Conservation (phyloP, 2,329 filamentous ascomycete genomes). For the Pseudogymnoascus sp. region DNA sequence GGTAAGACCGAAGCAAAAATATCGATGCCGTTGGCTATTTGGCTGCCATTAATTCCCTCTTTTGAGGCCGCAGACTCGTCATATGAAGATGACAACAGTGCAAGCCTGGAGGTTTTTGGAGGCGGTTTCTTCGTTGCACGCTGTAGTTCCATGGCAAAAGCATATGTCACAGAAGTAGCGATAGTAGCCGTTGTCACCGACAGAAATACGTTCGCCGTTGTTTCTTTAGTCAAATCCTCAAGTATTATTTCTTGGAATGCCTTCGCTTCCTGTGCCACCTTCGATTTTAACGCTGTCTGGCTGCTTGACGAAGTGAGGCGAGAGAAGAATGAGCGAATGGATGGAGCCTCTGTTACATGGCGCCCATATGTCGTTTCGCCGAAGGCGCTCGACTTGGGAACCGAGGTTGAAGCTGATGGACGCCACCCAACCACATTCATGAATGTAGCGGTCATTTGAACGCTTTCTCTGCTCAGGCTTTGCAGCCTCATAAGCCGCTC, state of each 20-base stretch:
- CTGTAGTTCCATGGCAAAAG: slow-evolving; percentile 78
- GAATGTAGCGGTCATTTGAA: slow-evolving; percentile 85
- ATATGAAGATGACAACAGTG: slow-evolving; percentile 85
- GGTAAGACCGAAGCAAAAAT: slow-evolving; percentile 88
- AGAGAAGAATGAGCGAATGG: slow-evolving; percentile 72
- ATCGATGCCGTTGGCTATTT: slow-evolving; percentile 54
- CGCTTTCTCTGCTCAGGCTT: slow-evolving; percentile 73
- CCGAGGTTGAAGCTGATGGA: slow-evolving; percentile 39
- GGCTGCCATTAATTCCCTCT: slow-evolving; percentile 34
- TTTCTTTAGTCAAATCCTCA: slow-evolving; percentile 63
- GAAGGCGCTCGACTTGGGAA: slow-evolving; percentile 21
- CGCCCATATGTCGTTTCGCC: slow-evolving; percentile 34
- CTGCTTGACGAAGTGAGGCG: slow-evolving; percentile 55
- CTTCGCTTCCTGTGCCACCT: slow-evolving; percentile 54
- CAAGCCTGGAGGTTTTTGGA: slow-evolving; percentile 75
- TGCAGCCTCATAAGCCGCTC: slow-evolving; percentile 83
- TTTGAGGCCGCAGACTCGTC: slow-evolving; percentile 63
- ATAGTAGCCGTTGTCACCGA: slow-evolving; percentile 79
- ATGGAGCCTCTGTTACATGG: slow-evolving; percentile 45
- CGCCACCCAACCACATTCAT: slow-evolving; percentile 87
- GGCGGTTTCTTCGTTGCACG: slow-evolving; percentile 96
- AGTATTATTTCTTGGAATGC: slow-evolving; percentile 52
- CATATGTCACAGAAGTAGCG: slow-evolving; percentile 62
- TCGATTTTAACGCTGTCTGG: slow-evolving; percentile 43
- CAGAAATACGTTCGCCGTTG: slow-evolving; percentile 76